phyloP scores from a whole-genome alignment of 768 basidiomycete genomes.

The Sarcodon aspratus region DNA sequence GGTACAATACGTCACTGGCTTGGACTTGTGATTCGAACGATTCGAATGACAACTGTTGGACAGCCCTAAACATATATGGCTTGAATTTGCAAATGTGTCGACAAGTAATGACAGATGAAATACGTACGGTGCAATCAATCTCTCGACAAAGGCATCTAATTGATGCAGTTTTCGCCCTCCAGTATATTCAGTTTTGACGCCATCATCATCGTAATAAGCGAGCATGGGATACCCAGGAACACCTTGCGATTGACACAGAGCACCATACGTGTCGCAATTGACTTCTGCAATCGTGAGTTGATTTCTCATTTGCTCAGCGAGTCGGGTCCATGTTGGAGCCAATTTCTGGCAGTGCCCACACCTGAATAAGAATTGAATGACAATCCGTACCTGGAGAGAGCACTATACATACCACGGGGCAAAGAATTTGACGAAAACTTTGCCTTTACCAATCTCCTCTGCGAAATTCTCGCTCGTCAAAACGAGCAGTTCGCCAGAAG shows the following conservation, averaged over 20 bases:
- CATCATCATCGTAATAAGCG: constrained; percentile 44
- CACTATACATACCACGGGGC: constrained; percentile 65
- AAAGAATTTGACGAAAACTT: constrained; percentile 69
- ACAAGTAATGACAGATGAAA: background rate
- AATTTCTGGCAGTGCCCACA: constrained; percentile 97
- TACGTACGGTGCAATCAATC: constrained; percentile 62
- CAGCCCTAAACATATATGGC: constrained; percentile 16
- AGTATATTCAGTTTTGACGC: constrained; percentile 58
- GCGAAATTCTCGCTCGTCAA: constrained; percentile 37
- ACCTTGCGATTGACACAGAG: constrained; percentile 53
- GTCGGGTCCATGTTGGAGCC: constrained; percentile 67
- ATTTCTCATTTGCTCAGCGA: constrained; percentile 60
- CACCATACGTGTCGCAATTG: constrained; percentile 70
- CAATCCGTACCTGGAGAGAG: background rate
- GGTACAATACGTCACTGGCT: constrained; percentile 43
- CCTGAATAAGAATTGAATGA: constrained; percentile 21
- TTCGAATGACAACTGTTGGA: constrained; percentile 25
- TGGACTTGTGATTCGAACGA: constrained; percentile 32
- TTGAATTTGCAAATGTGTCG: background rate
- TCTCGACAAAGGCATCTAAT: constrained; percentile 64
- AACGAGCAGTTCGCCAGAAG: constrained; percentile 26
- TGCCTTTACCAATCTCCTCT: constrained; percentile 30
- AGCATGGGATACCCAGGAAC: constrained; percentile 82
- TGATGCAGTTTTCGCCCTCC: constrained; percentile 63
- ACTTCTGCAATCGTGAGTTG: constrained; percentile 77